Base-by-base conservation (phyloP, 306 rosid genomes). In the Cucumis cinereus region DNA sequence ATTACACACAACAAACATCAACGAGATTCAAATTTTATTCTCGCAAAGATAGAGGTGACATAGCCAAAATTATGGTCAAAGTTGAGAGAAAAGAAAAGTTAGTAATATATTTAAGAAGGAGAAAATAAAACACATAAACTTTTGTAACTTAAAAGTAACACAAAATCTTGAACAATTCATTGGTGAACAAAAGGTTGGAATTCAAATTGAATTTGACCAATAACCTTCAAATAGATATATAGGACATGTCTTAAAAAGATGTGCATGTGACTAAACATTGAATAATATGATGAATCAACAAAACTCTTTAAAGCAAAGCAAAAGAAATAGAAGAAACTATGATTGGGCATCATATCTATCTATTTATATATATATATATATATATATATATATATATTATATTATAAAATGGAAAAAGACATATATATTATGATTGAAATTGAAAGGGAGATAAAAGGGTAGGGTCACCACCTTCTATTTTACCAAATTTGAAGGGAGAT, bases 241-340 rank as follows among this genome's bases (percentile, higher is more conserved):
- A 40, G 8, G n/a, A 64, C 19, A n/a, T 11, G 13, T 38, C 4
- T 0, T 0, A n/a, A 8, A 8, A 64, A 64, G 50, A n/a, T 38
- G 52, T 20, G 30, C 10, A n/a, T 40, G 8, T 10, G 73, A 66
- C 10, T 66, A 40, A 66, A 66, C 17, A 22, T 35, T 38, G n/a
- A 22, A 41, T 10, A 19, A 22, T 43, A 43, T 69, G 20, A 23
- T 23, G 50, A 69, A 69, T 0, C 20, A 43, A 7, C 13, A 22
- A 68, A 68, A 68, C n/a, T 41, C 74, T 68, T 68, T 7, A 68
- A 68, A 43, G 55, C 10, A 69, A 69, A 69, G 74, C 6, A 69
- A 69, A 45, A 20, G 4, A 45, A 23, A 63, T 22, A 35, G 11
- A 17, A 40, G 23, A 20, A 67, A 6, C 1, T 0, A 40, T 66